Conservation (phyloP, 108 stramenopile species). For the Nitzschia putrida region DNA sequence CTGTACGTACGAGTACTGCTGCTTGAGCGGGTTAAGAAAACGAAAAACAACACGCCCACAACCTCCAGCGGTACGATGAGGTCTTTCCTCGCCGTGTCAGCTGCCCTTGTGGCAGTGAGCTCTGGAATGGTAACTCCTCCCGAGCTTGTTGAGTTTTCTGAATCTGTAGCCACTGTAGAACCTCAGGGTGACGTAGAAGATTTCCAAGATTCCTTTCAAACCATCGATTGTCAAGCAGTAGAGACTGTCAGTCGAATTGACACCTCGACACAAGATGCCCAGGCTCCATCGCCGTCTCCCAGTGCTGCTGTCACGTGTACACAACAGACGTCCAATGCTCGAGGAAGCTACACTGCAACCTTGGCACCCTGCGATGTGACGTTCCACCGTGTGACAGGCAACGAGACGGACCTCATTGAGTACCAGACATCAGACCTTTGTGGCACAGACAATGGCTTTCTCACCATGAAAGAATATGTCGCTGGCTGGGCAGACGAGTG, state of each 20-base stretch:
- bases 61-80: no score
- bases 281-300: constrained; percentile 30
- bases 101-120: no score
- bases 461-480: constrained; percentile 28
- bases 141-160: no score
- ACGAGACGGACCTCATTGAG: constrained; percentile 11
- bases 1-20: no score
- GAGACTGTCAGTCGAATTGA: constrained; percentile 10
- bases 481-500: constrained; percentile 33
- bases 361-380: constrained; percentile 24
- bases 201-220: background rate
- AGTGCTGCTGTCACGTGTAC: constrained; percentile 7
- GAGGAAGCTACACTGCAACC: constrained; percentile 26
- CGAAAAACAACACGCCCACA: no score
- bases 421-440: constrained; percentile 35
- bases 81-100: no score
- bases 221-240: background rate
- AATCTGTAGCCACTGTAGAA: no score
- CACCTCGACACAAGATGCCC: background rate
- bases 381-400: constrained; percentile 17
- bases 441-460: constrained; percentile 18
- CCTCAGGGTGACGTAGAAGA: no score
- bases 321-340: constrained; percentile 21
- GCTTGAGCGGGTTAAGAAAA: background rate
- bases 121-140: no score